A percentile compares a stretch with the other conserved stretches of the same genome.
Conservation (phyloP, 257 asterid species). For the Solanum clarkiae region DNA sequence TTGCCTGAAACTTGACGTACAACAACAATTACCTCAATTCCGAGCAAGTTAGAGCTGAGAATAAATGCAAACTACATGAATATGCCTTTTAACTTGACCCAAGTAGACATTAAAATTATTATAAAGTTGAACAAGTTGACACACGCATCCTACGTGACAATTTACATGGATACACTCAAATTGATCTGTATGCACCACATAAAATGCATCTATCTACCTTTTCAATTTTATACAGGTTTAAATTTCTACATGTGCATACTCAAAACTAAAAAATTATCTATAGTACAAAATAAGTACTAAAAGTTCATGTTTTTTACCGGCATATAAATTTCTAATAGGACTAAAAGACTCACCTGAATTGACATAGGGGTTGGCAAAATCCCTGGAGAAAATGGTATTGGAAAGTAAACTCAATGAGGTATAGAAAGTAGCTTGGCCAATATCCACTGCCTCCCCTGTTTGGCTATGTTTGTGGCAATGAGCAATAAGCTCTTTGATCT, state of each 20-base stretch:
- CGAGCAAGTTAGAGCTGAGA: neutral
- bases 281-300: neutral
- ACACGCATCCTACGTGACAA: too few species aligned
- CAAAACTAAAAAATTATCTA: neutral
- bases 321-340: neutral
- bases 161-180: too few species aligned
- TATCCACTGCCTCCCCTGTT: slow-evolving; percentile 32
- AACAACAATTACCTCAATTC: neutral
- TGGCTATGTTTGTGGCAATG: slow-evolving; percentile 29
- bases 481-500: slow-evolving; percentile 51
- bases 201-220: neutral
- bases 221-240: neutral
- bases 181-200: neutral
- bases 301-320: too few species aligned
- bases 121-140: too few species aligned
- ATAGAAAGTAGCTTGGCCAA: slow-evolving; percentile 45
- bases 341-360: slow-evolving; percentile 24
- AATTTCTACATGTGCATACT: neutral
- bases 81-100: neutral
- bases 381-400: slow-evolving; percentile 40
- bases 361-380: slow-evolving; percentile 36
- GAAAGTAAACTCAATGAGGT: slow-evolving; percentile 41
- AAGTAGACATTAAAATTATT: too few species aligned
- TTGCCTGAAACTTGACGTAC: neutral
- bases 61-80: neutral